These are phyloP conservation scores for Pestalotiopsis sp. DNA, from an alignment of 2,329 filamentous ascomycete genomes.

Conservation along the genomic window DNA sequence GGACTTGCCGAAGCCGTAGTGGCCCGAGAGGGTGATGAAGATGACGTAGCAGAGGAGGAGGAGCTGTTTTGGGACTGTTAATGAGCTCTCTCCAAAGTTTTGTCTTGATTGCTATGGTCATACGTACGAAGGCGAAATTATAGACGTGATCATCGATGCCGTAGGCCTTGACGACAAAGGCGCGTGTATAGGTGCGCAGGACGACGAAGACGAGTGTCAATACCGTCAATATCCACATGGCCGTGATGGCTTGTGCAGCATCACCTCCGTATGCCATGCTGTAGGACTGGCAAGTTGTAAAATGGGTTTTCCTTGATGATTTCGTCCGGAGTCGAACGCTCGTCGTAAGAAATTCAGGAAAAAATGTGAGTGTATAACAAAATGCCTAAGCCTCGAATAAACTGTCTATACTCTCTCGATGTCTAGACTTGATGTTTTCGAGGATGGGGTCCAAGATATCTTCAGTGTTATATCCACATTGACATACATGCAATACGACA, in stretches of 20 bases:
- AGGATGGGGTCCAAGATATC: neutral
- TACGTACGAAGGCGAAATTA: conserved; percentile 11
- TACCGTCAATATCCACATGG: conserved; percentile 17
- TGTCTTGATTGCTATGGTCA: neutral
- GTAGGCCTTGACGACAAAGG: conserved; percentile 3
- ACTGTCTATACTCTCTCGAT: too few species aligned
- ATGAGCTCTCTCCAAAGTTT: neutral
- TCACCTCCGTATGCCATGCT: neutral
- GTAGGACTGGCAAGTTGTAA: neutral
- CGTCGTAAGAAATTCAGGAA: too few species aligned
- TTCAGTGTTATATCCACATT: neutral
- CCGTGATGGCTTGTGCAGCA: neutral
- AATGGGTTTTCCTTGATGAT: neutral
- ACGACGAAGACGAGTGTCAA: conserved; percentile 13
- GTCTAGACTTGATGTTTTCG: neutral
- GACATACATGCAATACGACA: neutral
- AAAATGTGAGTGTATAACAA: too few species aligned
- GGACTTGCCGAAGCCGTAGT: conserved; percentile 16
- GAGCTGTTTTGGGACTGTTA: neutral
- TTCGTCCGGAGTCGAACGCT: too few species aligned
- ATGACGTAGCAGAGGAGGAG: conserved; percentile 13
- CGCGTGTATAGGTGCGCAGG: conserved; percentile 13
- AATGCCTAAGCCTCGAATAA: too few species aligned
- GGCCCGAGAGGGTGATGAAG: conserved; percentile 10
- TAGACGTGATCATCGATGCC: conserved; percentile 17